A percentile compares a stretch with the other conserved stretches of the same genome.
phyloP scores from a whole-genome alignment of 345 rosid genomes.

The Diplotaxis tenuifolia region DNA sequence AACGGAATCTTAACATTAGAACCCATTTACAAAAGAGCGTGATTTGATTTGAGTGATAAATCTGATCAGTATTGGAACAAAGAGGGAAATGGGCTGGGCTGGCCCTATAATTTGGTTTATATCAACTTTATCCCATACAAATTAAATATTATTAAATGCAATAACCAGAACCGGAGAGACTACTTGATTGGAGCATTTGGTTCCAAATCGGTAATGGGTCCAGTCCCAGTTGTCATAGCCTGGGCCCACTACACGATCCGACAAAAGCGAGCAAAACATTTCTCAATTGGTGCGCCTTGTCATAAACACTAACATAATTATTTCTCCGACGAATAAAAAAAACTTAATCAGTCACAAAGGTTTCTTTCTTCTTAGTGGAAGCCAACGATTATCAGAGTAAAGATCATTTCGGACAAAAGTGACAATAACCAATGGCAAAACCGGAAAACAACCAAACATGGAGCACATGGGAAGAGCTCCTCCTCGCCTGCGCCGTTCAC shows the following conservation, averaged over 20 bases:
- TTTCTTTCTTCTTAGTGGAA: background rate
- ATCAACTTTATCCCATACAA: background rate
- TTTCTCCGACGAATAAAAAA: background rate
- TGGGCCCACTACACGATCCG: background rate
- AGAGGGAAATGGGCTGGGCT: background rate
- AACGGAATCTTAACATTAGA: too few relatives aligned
- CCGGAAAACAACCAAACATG: constrained; percentile 39
- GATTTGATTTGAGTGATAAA: too few relatives aligned
- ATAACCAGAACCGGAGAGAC: background rate
- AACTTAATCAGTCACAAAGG: background rate
- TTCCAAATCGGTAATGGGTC: background rate
- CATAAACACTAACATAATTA: background rate
- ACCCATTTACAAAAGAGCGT: too few relatives aligned
- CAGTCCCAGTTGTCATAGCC: background rate
- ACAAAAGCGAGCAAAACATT: background rate
- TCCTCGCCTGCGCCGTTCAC: constrained; percentile 70
- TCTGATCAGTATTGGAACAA: too few relatives aligned
- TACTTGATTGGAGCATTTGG: background rate
- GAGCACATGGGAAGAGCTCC: constrained; percentile 78
- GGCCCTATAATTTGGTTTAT: background rate
- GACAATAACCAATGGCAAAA: constrained; percentile 36
- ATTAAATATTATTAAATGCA: background rate
- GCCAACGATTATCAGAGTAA: background rate
- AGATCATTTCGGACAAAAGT: background rate
- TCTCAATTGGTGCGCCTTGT: background rate